phyloP scores from a whole-genome alignment of 352 stramenopile species.

The Elongisporangium senticosum region DNA sequence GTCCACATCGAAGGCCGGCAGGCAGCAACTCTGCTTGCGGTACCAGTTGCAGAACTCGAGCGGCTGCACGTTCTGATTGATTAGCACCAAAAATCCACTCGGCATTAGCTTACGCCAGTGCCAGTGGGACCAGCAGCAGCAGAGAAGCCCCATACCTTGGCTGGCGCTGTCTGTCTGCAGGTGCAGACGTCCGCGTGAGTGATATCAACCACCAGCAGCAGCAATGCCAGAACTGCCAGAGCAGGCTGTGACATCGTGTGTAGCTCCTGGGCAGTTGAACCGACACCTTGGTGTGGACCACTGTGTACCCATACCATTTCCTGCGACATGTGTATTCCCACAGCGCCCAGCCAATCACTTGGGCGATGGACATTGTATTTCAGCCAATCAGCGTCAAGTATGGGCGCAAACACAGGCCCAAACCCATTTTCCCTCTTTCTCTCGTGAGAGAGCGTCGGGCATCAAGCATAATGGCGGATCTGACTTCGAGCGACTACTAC shows the following conservation, averaged over 20 bases:
- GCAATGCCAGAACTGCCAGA: background rate
- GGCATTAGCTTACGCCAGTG: background rate
- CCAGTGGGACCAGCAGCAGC: background rate
- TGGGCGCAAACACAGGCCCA: background rate
- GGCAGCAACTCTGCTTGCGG: conserved; percentile 46
- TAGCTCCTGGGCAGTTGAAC: background rate
- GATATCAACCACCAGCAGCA: background rate
- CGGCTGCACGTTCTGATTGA: conserved; percentile 47
- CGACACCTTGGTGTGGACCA: background rate
- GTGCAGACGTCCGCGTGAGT: background rate
- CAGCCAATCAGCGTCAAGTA: background rate
- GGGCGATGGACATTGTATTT: background rate
- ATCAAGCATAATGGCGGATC: conserved; percentile 24
- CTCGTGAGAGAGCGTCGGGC: conserved; percentile 2
- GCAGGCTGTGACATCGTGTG: background rate
- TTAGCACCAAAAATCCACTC: conserved; percentile 1
- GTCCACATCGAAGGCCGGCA: conserved; percentile 60
- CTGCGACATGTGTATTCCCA: background rate
- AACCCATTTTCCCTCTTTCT: conserved; percentile 2
- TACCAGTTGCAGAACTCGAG: conserved; percentile 79
- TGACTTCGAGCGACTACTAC: conserved; percentile 81
- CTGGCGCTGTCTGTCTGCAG: conserved; percentile 4
- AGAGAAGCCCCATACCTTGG: background rate
- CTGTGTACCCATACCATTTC: background rate
- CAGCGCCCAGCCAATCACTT: background rate